Conservation (phyloP, 495 filamentous ascomycete species). For the Bryoglossum gracile region DNA sequence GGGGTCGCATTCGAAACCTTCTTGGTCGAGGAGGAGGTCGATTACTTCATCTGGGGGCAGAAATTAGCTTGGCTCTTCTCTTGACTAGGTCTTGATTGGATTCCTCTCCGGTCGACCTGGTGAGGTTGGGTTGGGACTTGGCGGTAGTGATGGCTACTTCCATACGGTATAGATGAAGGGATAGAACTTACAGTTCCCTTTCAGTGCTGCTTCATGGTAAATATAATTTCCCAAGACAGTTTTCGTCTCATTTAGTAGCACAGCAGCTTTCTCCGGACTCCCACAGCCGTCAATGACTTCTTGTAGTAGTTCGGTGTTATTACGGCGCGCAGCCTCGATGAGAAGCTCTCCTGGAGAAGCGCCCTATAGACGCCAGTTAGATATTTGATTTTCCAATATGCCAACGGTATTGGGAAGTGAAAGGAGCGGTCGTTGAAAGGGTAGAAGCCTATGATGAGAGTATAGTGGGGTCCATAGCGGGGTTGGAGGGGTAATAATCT, state of each 20-base stretch:
- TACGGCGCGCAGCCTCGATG: constrained; percentile 86
- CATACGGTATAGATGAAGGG: too few relatives aligned
- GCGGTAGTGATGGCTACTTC: background rate
- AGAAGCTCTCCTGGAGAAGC: constrained; percentile 78
- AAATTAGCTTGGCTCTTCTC: background rate
- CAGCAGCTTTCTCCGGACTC: constrained; percentile 40
- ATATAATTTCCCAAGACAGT: constrained; percentile 81
- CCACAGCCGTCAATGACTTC: constrained; percentile 44
- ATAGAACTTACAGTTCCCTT: constrained; percentile 80
- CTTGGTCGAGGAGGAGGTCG: constrained; percentile 88
- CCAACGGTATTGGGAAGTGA: too few relatives aligned
- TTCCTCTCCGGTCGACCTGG: background rate
- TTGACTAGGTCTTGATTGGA: too few relatives aligned
- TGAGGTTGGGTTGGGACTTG: background rate
- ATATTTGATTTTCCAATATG: too few relatives aligned
- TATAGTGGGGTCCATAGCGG: background rate
- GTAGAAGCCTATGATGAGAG: too few relatives aligned
- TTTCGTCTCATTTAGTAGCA: constrained; percentile 73
- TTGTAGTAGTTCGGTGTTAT: constrained; percentile 78
- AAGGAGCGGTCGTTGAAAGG: too few relatives aligned
- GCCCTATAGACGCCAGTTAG: constrained; percentile 66
- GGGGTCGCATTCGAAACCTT: constrained; percentile 91
- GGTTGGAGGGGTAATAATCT: background rate
- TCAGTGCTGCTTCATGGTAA: constrained; percentile 79
- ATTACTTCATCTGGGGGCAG: constrained; percentile 69